A percentile compares a stretch with the other conserved stretches of the same genome.
phyloP scores from a whole-genome alignment of 2,329 filamentous ascomycete species.

The Knoxdaviesia capensis region DNA sequence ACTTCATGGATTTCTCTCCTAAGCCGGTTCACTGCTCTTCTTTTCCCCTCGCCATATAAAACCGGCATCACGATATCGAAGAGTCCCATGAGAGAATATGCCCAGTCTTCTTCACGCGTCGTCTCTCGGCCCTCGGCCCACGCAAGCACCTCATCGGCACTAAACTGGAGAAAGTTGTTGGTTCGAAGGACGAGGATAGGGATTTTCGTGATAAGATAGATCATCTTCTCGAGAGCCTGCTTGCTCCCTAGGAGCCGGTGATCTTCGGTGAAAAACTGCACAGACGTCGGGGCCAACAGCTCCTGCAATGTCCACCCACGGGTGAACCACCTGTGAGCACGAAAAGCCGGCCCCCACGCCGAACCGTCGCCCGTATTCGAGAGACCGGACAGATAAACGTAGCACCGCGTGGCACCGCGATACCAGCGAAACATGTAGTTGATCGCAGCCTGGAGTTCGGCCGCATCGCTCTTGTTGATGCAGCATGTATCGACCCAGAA shows the following conservation, averaged over 20 bases:
- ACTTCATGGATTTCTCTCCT: too few species aligned
- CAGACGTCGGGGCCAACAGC: slow-evolving; percentile 9
- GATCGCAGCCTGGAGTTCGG: slow-evolving; percentile 9
- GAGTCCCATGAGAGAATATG: slow-evolving; percentile 14
- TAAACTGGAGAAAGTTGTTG: slow-evolving; percentile 4
- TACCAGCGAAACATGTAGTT: slow-evolving; percentile 15
- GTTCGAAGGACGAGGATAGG: slow-evolving; percentile 1
- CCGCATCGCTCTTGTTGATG: slow-evolving; percentile 13
- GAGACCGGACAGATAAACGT: slow-evolving; percentile 8
- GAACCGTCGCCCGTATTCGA: slow-evolving; percentile 3
- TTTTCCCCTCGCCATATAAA: slow-evolving; percentile 12
- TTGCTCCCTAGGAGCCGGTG: slow-evolving; percentile 9
- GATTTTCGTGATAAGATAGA: slow-evolving; percentile 3
- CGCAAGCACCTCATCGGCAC: slow-evolving; percentile 3
- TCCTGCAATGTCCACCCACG: slow-evolving; percentile 13
- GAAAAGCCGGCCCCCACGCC: slow-evolving; percentile 4
- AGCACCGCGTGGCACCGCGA: slow-evolving; percentile 9
- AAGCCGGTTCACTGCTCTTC: too few species aligned
- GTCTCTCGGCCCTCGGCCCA: slow-evolving; percentile 13
- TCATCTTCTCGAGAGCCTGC: not conserved
- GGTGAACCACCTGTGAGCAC: slow-evolving; percentile 8
- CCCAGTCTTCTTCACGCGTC: slow-evolving; percentile 11
- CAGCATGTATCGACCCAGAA: slow-evolving; percentile 14
- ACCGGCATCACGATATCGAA: slow-evolving; percentile 15
- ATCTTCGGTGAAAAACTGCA: slow-evolving; percentile 4